Evolutionary conservation across 106 monocot genomes (phyloP).

Genomic region (Posidonia australis): DNA sequence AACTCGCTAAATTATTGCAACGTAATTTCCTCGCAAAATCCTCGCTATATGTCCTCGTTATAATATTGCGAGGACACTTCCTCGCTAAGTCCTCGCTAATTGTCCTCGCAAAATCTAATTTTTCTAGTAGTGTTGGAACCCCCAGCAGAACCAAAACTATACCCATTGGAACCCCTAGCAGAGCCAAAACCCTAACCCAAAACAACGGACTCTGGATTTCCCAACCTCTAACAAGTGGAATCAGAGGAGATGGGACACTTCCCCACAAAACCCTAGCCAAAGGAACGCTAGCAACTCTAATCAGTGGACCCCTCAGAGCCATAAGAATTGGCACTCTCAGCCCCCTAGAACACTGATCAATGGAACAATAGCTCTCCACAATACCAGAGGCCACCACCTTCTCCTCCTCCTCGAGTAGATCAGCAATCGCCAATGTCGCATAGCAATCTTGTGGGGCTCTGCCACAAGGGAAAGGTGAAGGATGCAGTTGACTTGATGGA

Average conservation of each 20-base stretch:
- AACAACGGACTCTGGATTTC: too few species aligned
- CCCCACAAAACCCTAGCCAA: constrained; percentile 7
- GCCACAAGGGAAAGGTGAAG: constrained; percentile 50
- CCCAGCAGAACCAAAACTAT: too few species aligned
- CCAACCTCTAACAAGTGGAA: not conserved
- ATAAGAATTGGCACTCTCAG: not conserved
- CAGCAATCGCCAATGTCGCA: constrained; percentile 16
- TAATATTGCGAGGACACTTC: too few species aligned
- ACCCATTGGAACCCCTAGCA: too few species aligned
- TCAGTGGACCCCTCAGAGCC: constrained; percentile 12
- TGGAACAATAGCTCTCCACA: constrained; percentile 12
- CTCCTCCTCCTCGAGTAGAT: not conserved
- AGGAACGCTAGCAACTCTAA: not conserved
- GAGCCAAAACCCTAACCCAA: too few species aligned
- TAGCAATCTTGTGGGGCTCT: constrained; percentile 40
- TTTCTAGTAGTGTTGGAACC: too few species aligned
- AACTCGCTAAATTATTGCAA: too few species aligned
- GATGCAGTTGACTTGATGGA: constrained; percentile 51
- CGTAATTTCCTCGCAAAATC: too few species aligned
- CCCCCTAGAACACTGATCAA: constrained; percentile 1
- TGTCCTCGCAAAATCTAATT: too few species aligned
- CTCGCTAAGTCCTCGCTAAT: too few species aligned
- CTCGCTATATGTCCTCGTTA: too few species aligned
- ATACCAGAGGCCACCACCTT: constrained; percentile 3
- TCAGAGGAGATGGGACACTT: too few species aligned